Evolutionary conservation across 805 yeast species (phyloP).

Genomic region (Ogataea paraovalis): DNA sequence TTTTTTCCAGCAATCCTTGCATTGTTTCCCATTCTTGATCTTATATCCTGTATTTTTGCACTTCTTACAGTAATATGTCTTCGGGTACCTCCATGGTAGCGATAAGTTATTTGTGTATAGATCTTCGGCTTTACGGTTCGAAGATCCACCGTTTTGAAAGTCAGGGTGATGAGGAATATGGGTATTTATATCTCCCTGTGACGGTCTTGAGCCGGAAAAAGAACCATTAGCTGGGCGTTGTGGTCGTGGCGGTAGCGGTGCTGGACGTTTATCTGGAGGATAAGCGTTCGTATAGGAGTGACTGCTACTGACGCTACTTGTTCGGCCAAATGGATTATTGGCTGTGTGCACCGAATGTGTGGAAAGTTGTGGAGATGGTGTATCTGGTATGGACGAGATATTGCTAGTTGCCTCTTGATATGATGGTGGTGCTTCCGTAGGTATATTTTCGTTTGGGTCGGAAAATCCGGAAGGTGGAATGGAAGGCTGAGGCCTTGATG

Average conservation of each 20-base stretch:
- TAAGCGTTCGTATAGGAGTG: background rate
- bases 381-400: slow-evolving; percentile 28
- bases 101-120: slow-evolving; percentile 44
- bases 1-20: slow-evolving; percentile 65
- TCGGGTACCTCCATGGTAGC: slow-evolving; percentile 67
- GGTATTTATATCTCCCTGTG: slow-evolving; percentile 5
- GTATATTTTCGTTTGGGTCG: slow-evolving; percentile 7
- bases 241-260: background rate
- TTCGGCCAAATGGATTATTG: background rate
- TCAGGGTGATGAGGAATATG: slow-evolving; percentile 11
- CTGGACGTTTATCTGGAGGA: background rate
- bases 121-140: slow-evolving; percentile 18
- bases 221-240: slow-evolving; percentile 2
- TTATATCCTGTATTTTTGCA: slow-evolving; percentile 73
- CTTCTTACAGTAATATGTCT: slow-evolving; percentile 54
- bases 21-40: slow-evolving; percentile 55
- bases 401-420: slow-evolving; percentile 11
- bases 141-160: slow-evolving; percentile 6
- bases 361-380: slow-evolving; percentile 31
- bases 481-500: background rate
- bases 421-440: slow-evolving; percentile 11
- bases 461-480: background rate
- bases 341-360: slow-evolving; percentile 2
- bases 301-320: background rate
- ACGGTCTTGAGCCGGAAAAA: slow-evolving; percentile 3